Conservation (phyloP, 192 early-diverging fungal species). For the Backusella macrospora region DNA sequence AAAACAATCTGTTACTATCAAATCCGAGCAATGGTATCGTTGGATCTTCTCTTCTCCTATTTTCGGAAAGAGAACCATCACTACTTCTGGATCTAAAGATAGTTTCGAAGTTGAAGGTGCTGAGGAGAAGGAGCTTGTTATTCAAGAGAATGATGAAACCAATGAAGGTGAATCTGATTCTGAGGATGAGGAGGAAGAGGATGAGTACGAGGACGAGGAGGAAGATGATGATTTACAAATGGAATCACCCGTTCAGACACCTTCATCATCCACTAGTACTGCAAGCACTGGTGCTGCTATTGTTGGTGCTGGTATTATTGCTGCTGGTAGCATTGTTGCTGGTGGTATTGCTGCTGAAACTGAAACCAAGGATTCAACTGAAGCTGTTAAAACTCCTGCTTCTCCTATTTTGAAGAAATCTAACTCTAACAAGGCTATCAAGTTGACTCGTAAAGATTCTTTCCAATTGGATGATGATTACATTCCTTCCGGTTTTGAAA, state of each 20-base stretch:
- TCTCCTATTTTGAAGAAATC: not conserved
- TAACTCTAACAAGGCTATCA: slow-evolving; percentile 7
- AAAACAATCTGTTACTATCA: slow-evolving; percentile 7
- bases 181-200: slow-evolving; percentile 15
- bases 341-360: not conserved
- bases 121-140: slow-evolving; percentile 3
- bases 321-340: slow-evolving; percentile 5
- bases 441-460: slow-evolving; percentile 18
- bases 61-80: slow-evolving; percentile 8
- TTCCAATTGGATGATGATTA: slow-evolving; percentile 26
- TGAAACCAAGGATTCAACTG: not conserved
- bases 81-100: not conserved
- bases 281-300: not conserved
- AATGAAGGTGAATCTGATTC: not conserved
- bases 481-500: slow-evolving; percentile 36
- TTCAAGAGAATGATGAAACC: slow-evolving; percentile 8
- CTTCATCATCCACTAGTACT: slow-evolving; percentile 12
- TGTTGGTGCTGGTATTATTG: slow-evolving; percentile 1
- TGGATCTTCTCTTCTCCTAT: slow-evolving; percentile 31
- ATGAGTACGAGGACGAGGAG: slow-evolving; percentile 2
- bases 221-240: slow-evolving; percentile 11
- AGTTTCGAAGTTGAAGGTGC: slow-evolving; percentile 8
- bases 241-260: slow-evolving; percentile 3
- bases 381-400: not conserved
- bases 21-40: slow-evolving; percentile 31